phyloP scores from a whole-genome alignment of 2,329 filamentous ascomycete genomes.

The Penicillium sp. region DNA sequence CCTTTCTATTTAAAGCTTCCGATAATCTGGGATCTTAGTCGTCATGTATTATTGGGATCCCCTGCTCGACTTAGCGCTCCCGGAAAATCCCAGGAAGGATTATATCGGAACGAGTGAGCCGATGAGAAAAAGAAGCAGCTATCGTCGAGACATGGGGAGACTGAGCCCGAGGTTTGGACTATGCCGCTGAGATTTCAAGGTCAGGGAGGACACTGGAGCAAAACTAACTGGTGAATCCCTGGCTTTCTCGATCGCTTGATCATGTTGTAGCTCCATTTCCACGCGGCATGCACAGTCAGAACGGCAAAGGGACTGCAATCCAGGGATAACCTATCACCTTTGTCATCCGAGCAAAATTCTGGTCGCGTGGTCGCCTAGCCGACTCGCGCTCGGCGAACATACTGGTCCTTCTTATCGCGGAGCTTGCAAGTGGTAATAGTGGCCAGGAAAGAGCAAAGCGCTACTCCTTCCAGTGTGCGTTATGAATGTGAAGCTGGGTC shows the following conservation, averaged over 20 bases:
- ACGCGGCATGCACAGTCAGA: neutral
- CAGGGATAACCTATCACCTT: no score
- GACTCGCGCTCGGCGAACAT: neutral
- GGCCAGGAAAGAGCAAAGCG: no score
- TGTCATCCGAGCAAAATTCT: neutral
- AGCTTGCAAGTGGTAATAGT: no score
- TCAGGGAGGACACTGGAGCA: no score
- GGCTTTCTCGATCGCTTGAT: neutral
- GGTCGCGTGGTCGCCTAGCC: neutral
- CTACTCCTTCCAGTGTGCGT: no score
- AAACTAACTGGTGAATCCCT: no score
- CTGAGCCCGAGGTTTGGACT: no score
- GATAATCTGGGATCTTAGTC: neutral
- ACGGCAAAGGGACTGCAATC: neutral
- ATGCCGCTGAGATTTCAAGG: no score
- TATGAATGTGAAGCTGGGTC: no score
- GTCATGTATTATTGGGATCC: neutral
- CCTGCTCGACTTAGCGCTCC: neutral
- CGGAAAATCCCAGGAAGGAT: neutral
- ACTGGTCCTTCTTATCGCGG: no score
- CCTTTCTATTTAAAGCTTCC: neutral
- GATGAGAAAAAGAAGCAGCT: neutral
- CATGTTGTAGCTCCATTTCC: neutral
- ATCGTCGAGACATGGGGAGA: neutral
- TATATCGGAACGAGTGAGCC: neutral